phyloP scores from a whole-genome alignment of 352 stramenopile genomes.

The Phytopythium kandeliae region DNA sequence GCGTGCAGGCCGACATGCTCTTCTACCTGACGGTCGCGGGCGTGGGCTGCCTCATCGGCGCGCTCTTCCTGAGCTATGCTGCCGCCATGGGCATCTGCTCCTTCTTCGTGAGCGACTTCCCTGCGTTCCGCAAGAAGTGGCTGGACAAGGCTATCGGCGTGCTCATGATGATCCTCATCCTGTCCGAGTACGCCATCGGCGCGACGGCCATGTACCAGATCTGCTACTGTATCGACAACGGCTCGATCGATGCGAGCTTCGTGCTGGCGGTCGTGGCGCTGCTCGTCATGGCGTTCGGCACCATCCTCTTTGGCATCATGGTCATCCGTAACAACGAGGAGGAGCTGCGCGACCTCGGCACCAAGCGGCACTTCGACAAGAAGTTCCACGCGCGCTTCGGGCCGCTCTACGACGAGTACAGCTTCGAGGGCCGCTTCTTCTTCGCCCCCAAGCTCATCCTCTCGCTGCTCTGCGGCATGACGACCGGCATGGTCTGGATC shows the following conservation, averaged over 20 bases:
- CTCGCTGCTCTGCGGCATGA: slow-evolving; percentile 69
- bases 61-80: slow-evolving; percentile 40
- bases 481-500: slow-evolving; percentile 76
- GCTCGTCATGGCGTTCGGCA: slow-evolving; percentile 67
- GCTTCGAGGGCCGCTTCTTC: slow-evolving; percentile 82
- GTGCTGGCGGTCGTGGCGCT: slow-evolving; percentile 63
- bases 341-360: slow-evolving; percentile 73
- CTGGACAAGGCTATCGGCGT: slow-evolving; percentile 75
- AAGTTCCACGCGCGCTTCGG: slow-evolving; percentile 73
- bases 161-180: slow-evolving; percentile 80
- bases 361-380: slow-evolving; percentile 84
- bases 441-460: slow-evolving; percentile 82
- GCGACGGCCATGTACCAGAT: slow-evolving; percentile 84
- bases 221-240: slow-evolving; percentile 70
- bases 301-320: slow-evolving; percentile 68
- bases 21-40: slow-evolving; percentile 78
- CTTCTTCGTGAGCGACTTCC: slow-evolving; percentile 51
- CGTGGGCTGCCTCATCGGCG: slow-evolving; percentile 37
- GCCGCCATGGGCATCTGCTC: slow-evolving; percentile 38
- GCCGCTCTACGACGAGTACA: slow-evolving; percentile 85
- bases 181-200: slow-evolving; percentile 80
- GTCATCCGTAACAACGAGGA: slow-evolving; percentile 76
- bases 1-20: slow-evolving; percentile 68
- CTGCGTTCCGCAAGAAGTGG: slow-evolving; percentile 57
- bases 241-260: slow-evolving; percentile 46